These are phyloP conservation scores for Coemansia sp. DNA, from an alignment of 192 early-diverging fungal species.

Conservation along the genomic window DNA sequence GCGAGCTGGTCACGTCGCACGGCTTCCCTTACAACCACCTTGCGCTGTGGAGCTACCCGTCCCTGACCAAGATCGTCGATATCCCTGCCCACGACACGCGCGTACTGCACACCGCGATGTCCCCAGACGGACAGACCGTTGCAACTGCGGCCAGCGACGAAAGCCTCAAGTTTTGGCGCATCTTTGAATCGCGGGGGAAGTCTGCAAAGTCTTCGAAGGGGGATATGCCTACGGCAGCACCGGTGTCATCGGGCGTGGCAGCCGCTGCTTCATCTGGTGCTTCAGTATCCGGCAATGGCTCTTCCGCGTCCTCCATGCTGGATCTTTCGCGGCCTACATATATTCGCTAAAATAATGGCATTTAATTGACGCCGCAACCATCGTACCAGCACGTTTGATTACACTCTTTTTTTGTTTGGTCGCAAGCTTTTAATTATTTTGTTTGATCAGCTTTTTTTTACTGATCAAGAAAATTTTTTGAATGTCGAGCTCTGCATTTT, in stretches of 20 bases:
- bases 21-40: slow-evolving; percentile 88
- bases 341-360: no score
- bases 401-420: no score
- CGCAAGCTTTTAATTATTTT: neutral
- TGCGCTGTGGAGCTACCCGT: slow-evolving; percentile 78
- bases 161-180: slow-evolving; percentile 92
- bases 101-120: slow-evolving; percentile 85
- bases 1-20: slow-evolving; percentile 89
- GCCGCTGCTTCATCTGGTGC: slow-evolving; percentile 6
- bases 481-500: no score
- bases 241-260: neutral
- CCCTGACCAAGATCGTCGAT: slow-evolving; percentile 66
- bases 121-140: slow-evolving; percentile 87
- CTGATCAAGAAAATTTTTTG: neutral
- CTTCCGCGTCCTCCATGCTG: neutral
- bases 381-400: no score
- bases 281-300: neutral
- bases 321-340: slow-evolving; percentile 29
- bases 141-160: slow-evolving; percentile 93
- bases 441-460: slow-evolving; percentile 8
- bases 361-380: no score
- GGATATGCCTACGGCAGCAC: slow-evolving; percentile 1
- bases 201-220: slow-evolving; percentile 24
- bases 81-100: slow-evolving; percentile 85
- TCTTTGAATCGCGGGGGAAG: slow-evolving; percentile 66